These are phyloP conservation scores for Parathielavia hyrcaniae DNA, from an alignment of 495 filamentous ascomycete genomes.

Conservation along the genomic window DNA sequence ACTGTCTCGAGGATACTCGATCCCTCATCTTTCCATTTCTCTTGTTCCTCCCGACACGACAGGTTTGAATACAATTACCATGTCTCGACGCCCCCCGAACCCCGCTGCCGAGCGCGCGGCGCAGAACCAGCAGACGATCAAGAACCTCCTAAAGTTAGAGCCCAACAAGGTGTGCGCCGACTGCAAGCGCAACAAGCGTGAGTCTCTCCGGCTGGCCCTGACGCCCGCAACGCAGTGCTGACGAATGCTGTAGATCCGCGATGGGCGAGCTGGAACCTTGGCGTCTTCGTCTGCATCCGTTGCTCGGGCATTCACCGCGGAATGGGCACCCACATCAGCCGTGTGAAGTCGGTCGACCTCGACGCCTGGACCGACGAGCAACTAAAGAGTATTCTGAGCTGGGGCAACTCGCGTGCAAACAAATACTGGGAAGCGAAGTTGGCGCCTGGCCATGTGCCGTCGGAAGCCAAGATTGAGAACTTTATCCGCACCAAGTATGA, in stretches of 20 bases:
- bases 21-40: not conserved
- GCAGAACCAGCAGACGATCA: conserved; percentile 81
- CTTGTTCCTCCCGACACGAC: not conserved
- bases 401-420: conserved; percentile 93
- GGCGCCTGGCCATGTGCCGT: conserved; percentile 84
- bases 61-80: conserved; percentile 33
- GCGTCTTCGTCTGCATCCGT: conserved; percentile 93
- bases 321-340: conserved; percentile 97
- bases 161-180: conserved; percentile 94
- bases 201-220: conserved; percentile 29
- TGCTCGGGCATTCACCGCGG: conserved; percentile 97
- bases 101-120: conserved; percentile 73
- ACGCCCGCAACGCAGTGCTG: conserved; percentile 12
- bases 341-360: conserved; percentile 95
- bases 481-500: conserved; percentile 99
- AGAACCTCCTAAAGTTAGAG: conserved; percentile 86
- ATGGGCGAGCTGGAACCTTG: conserved; percentile 98
- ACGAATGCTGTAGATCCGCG: conserved; percentile 64
- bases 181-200: conserved; percentile 97
- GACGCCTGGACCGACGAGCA: conserved; percentile 99
- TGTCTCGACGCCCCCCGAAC: conserved; percentile 83
- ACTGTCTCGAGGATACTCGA: not conserved
- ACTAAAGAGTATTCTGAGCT: conserved; percentile 79
- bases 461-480: conserved; percentile 98
- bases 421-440: conserved; percentile 99